A percentile compares a stretch with the other conserved stretches of the same genome.
Conservation (phyloP, 176 grass and related monocot species). For the Musa itinerans region DNA sequence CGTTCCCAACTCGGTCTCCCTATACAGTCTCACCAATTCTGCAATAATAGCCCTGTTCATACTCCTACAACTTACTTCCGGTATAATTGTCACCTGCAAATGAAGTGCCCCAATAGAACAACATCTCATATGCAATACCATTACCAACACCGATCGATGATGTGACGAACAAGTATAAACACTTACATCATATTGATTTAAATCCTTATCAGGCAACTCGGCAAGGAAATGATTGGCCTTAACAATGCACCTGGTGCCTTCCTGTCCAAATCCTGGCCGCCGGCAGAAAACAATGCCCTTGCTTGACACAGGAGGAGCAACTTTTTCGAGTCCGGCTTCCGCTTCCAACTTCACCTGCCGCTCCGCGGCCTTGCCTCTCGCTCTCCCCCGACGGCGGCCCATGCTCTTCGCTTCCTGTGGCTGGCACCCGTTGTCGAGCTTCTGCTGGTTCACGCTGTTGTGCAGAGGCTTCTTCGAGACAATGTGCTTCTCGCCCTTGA, state of each 20-base stretch:
- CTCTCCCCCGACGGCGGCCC: conserved; percentile 26
- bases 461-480: conserved; percentile 79
- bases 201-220: conserved; percentile 55
- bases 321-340: not conserved
- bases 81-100: conserved; percentile 12
- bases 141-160: not conserved
- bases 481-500: conserved; percentile 32
- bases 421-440: conserved; percentile 28
- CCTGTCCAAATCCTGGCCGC: conserved; percentile 77
- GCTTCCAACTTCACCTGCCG: not conserved
- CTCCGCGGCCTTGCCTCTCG: not conserved
- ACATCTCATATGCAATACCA: not conserved
- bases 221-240: conserved; percentile 69
- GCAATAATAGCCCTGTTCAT: conserved; percentile 27
- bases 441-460: conserved; percentile 69
- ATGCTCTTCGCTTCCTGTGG: conserved; percentile 41
- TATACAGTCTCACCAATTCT: conserved; percentile 21
- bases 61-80: conserved; percentile 5
- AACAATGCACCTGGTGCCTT: conserved; percentile 56
- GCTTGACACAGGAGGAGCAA: conserved; percentile 34
- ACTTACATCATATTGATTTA: conserved; percentile 62
- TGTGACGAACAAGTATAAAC: not conserved
- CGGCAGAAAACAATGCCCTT: conserved; percentile 66
- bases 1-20: conserved; percentile 27
- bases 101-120: not conserved